Conservation (phyloP, 2,329 filamentous ascomycete genomes). For the Cladorrhinum sp. region DNA sequence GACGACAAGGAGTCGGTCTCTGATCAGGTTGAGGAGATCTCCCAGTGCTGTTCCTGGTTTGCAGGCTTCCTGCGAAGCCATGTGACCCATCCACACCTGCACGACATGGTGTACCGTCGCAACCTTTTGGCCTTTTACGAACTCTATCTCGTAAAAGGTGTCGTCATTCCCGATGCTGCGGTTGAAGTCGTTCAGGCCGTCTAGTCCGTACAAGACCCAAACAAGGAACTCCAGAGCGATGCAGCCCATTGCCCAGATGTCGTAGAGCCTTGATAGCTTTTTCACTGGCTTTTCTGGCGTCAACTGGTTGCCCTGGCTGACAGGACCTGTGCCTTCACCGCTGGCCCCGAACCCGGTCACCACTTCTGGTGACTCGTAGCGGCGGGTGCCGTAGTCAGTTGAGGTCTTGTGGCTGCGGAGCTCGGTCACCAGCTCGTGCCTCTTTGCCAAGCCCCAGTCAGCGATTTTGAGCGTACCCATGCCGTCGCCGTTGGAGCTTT, state of each 20-base stretch:
- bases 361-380: conserved; percentile 18
- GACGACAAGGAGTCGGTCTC: conserved; percentile 8
- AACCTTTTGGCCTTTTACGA: background rate
- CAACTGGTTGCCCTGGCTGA: background rate
- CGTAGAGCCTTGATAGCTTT: conserved; percentile 26
- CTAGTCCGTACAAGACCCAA: conserved; percentile 30
- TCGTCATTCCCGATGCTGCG: background rate
- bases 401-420: background rate
- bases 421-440: background rate
- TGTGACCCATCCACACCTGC: conserved; percentile 1
- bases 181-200: conserved; percentile 2
- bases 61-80: conserved; percentile 7
- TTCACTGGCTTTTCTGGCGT: background rate
- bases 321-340: background rate
- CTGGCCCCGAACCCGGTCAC: conserved; percentile 4
- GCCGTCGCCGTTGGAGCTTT: background rate
- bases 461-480: conserved; percentile 13
- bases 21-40: conserved; percentile 2
- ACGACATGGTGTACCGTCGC: conserved; percentile 3
- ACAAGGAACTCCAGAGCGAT: conserved; percentile 31
- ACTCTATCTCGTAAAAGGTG: background rate
- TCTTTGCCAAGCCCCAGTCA: conserved; percentile 20
- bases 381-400: conserved; percentile 5
- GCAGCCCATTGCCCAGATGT: conserved; percentile 34
- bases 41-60: conserved; percentile 3